Percentiles rank a stretch among this genome's conserved stretches.
Conservation (phyloP, 768 basidiomycete genomes). For the Tremella yokohamensis region DNA sequence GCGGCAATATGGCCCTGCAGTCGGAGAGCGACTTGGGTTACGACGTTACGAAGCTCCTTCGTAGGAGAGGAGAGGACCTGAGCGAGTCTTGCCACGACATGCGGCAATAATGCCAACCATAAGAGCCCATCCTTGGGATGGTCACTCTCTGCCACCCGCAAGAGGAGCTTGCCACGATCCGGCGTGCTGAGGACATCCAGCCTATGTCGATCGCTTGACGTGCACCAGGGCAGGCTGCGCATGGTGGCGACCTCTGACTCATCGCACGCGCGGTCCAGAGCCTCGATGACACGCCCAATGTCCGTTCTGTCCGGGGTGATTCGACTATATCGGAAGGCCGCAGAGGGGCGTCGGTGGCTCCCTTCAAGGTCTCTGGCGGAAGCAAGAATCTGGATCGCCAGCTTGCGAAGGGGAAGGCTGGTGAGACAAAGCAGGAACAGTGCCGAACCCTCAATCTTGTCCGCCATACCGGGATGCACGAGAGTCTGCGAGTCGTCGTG, state of each 20-base stretch:
- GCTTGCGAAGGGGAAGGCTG: conserved; percentile 56
- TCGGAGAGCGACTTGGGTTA: conserved; percentile 32
- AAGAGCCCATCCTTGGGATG: conserved; percentile 41
- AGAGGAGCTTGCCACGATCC: conserved; percentile 31
- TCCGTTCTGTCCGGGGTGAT: conserved; percentile 24
- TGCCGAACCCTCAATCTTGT: conserved; percentile 65
- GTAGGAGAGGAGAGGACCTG: conserved; percentile 27
- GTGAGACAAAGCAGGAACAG: conserved; percentile 65
- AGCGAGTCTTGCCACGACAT: conserved; percentile 27
- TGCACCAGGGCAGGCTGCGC: conserved; percentile 34
- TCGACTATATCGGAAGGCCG: conserved; percentile 35
- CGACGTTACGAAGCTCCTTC: conserved; percentile 30
- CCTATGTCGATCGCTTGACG: conserved; percentile 33
- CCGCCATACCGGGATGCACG: conserved; percentile 6
- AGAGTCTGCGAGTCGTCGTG: conserved; percentile 3
- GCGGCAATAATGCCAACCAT: conserved; percentile 43
- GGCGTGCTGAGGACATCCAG: conserved; percentile 27
- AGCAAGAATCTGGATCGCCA: conserved; percentile 65
- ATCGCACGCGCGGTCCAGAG: conserved; percentile 25
- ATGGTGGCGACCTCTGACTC: conserved; percentile 32
- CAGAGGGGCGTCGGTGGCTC: conserved; percentile 28
- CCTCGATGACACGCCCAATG: conserved; percentile 26
- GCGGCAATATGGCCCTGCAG: conserved; percentile 41
- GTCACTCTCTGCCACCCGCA: conserved; percentile 41
- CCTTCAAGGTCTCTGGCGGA: conserved; percentile 47